Base-by-base conservation (phyloP, 352 stramenopile species). In the Phytophthora sansomeana region DNA sequence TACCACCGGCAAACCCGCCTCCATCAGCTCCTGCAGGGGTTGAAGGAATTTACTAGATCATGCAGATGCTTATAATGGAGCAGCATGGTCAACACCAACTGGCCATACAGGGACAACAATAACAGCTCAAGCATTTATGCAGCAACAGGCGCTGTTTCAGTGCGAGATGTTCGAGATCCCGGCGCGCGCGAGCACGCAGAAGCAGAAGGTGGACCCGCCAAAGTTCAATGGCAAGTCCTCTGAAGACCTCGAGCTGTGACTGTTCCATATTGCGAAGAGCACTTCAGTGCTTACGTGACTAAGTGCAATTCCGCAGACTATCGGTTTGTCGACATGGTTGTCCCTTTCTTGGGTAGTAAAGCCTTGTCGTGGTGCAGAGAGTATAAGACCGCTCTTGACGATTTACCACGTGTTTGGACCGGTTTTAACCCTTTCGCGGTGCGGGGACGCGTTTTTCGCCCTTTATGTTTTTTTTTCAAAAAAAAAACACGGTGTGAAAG, bases 41-140 rank as follows among this genome's bases (percentile, higher is more conserved):
- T 10, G 32, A 36, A 14, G 8, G 9, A 10, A 11, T 10, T 9
- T 7, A 7, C 3, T 17, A 62, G 13, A 36, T 56, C 30, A 63
- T 63, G 55, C 55, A 63, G 36, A 64, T 52, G 36, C 35, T 64
- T 8, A 26, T 64, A 19, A n/a, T n/a, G n/a, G n/a, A n/a, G n/a
- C n/a, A n/a, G n/a, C n/a, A n/a, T n/a, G n/a, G n/a, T n/a, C n/a
- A n/a, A n/a, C 44, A 49, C n/a, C 41, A 50, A n/a, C 42, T 55
- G 11, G 43, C 16, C 55, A 55, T 63, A 44, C 46, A 52, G n/a
- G 17, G 16, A 1, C 57, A 58, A 36, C 46, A 64, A 9, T 36
- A 58, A 10, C 35, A 46, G 36, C 51, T 64, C 46, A 50, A 9
- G 47, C 21, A 1, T 36, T 36, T 9, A 36, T 36, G 32, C 32